Evolutionary conservation across 2,329 filamentous ascomycete species (phyloP).

Genomic region (Curvularia sp.): DNA sequence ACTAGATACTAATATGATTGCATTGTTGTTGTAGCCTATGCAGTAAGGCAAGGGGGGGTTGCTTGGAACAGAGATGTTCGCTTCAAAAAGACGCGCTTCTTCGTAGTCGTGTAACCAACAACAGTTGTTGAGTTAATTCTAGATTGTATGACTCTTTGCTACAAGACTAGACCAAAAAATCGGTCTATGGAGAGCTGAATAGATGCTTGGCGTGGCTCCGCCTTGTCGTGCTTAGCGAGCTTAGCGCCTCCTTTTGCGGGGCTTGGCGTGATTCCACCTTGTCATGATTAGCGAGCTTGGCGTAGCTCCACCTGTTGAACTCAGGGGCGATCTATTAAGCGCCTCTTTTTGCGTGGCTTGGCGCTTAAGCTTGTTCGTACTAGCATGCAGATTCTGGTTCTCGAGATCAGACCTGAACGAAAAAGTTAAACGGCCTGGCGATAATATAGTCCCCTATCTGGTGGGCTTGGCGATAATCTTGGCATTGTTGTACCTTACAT

Average conservation of each 20-base stretch:
- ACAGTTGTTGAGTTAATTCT: neutral
- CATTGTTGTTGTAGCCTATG: neutral
- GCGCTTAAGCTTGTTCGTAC: neutral
- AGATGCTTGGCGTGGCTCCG: neutral
- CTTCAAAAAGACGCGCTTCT: constrained; percentile 1
- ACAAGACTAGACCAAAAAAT: constrained; percentile 1
- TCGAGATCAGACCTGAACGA: neutral
- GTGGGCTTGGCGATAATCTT: too few relatives aligned
- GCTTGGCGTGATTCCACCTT: neutral
- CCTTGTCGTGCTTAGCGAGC: neutral
- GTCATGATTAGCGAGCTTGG: neutral
- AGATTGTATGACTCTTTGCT: neutral
- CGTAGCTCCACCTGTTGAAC: neutral
- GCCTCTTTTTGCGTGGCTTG: neutral
- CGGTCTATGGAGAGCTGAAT: neutral
- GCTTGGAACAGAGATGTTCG: neutral
- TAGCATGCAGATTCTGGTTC: neutral
- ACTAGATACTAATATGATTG: neutral
- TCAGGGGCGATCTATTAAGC: constrained; percentile 3
- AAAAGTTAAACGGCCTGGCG: neutral
- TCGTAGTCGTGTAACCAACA: neutral
- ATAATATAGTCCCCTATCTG: too few relatives aligned
- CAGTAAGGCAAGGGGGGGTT: neutral
- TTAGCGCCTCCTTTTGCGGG: neutral
- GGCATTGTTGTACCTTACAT: too few relatives aligned